Evolutionary conservation across 257 asterid species (phyloP).

Genomic region (Solanum etuberosum): DNA sequence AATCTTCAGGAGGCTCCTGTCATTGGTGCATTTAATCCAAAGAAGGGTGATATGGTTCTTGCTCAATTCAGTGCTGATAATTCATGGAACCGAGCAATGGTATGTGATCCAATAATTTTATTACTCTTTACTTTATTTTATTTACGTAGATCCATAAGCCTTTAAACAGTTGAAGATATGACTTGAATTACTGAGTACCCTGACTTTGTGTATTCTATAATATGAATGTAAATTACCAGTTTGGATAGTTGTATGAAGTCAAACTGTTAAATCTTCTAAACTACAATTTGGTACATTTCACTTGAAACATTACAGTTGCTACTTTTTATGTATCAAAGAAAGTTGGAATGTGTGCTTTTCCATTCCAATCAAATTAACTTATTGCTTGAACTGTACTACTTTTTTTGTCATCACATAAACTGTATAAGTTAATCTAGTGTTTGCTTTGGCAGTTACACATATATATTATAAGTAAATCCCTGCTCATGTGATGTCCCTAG

Average conservation of each 20-base stretch:
- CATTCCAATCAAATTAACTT: neutral
- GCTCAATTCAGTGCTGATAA: constrained; percentile 87
- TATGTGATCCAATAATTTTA: constrained; percentile 18
- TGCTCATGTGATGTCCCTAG: neutral
- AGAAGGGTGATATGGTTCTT: constrained; percentile 77
- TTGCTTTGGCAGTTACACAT: neutral
- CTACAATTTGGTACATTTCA: neutral
- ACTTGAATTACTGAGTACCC: neutral
- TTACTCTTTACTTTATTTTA: neutral
- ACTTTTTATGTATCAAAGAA: neutral
- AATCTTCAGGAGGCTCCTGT: constrained; percentile 78
- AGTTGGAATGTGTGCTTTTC: neutral
- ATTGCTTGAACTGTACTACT: neutral
- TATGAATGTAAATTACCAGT: neutral
- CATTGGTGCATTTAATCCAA: constrained; percentile 86
- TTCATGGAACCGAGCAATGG: constrained; percentile 99
- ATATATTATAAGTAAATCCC: neutral
- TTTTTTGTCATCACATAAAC: neutral
- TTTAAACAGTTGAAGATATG: neutral
- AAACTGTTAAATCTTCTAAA: neutral
- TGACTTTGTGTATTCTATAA: neutral
- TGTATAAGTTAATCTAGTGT: neutral
- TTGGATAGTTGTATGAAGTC: neutral
- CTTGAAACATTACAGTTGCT: neutral
- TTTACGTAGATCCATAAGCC: neutral